Base-by-base conservation (phyloP, 345 rosid species). In the Zanthoxylum bungeanum region DNA sequence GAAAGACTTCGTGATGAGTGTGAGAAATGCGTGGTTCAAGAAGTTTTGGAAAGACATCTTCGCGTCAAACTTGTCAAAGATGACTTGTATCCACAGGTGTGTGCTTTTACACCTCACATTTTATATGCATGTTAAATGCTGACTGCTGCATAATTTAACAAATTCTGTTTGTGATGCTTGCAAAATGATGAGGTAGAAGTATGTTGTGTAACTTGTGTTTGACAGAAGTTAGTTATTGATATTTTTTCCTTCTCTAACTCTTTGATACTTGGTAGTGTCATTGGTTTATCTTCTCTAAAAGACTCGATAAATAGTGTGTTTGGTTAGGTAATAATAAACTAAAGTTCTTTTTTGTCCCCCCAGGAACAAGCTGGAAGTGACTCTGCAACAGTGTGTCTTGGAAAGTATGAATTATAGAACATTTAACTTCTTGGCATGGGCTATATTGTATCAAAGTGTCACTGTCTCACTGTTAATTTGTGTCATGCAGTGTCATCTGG, bases 1-100 rank as follows among this genome's bases (percentile, higher is more conserved):
- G 98, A 94, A 77, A 92, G 98, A 84, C 78, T 94, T 69, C 93
- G 98, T 58, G 92, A 90, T 76, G 93, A 89, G 30, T 82, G 77
- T 65, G 98, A 94, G 86, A 94, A 83, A 76, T 44, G 59, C 59
- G 87, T 90, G 57, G 98, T 94, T 62, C 92, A 84, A 81, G 89
- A 88, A 76, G 86, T 89, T 77, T 78, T 94, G 69, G 90, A 88
- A 77, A 89, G 72, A 80, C 88, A 80, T 79, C 88, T 90, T 58
- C 89, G 86, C 1, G 80, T 89, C 68, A 79, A 68, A 37, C 87
- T 90, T 85, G 74, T 79, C 59, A 86, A 81, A 74, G 89, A 85
- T 72, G 84, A 85, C 80, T 71, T 92, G 76, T 92, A 94, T 76
- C 81, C 84, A 56, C 76, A 78, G 91, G 97, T 91, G 47, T 66